A percentile compares a stretch with the other conserved stretches of the same genome.
Evolutionary conservation across 2,329 filamentous ascomycete species (phyloP).

Genomic region (Exserohilum rostratum): DNA sequence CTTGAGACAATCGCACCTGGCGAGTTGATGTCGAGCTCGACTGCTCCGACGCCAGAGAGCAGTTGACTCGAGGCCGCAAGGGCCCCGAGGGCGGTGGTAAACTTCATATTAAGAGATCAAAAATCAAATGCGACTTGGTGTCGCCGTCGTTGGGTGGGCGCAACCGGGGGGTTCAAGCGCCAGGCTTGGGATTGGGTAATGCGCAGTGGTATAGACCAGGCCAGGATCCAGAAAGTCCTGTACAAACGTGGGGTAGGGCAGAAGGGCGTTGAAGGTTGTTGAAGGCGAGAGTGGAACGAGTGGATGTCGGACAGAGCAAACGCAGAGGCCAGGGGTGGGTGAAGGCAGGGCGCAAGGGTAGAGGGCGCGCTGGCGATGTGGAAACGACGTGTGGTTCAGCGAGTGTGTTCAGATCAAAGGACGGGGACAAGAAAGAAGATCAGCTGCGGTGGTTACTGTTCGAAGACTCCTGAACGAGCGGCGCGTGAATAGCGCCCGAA

Average conservation of each 20-base stretch:
- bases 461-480: conserved; percentile 16
- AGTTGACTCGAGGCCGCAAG: conserved; percentile 41
- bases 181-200: conserved; percentile 25
- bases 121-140: conserved; percentile 6
- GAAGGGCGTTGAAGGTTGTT: conserved; percentile 20
- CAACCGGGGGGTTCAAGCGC: conserved; percentile 32
- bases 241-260: conserved; percentile 10
- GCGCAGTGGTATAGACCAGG: conserved; percentile 4
- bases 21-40: conserved; percentile 38
- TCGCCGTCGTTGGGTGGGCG: conserved; percentile 10
- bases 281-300: conserved; percentile 38
- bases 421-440: conserved; percentile 8
- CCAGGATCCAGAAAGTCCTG: background rate
- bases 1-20: conserved; percentile 29
- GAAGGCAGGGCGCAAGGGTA: background rate
- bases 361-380: background rate
- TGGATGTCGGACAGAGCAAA: conserved; percentile 28
- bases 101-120: conserved; percentile 41
- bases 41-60: conserved; percentile 39
- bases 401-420: conserved; percentile 17
- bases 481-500: background rate
- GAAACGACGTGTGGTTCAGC: conserved; percentile 11
- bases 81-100: conserved; percentile 38
- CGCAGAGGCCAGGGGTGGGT: conserved; percentile 11
- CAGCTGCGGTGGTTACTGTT: conserved; percentile 14